Conservation (phyloP, 768 basidiomycete species). For the Boletus vinaceobasis region DNA sequence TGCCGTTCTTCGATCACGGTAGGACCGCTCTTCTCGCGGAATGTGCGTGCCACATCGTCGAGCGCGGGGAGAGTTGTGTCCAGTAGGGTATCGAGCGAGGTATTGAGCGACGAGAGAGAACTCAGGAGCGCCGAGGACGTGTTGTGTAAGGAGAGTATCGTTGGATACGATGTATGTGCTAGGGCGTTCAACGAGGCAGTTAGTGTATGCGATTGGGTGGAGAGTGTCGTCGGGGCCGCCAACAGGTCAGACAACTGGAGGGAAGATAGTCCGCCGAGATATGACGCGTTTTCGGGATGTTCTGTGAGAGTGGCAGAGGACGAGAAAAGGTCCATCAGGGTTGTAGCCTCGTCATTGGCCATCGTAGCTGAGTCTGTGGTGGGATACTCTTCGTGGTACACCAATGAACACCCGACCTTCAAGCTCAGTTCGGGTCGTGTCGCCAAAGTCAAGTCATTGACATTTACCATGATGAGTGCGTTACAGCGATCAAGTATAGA, state of each 20-base stretch:
- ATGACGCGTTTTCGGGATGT: conserved; percentile 36
- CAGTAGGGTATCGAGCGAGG: conserved; percentile 69
- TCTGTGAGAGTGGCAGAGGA: conserved; percentile 12
- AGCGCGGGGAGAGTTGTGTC: conserved; percentile 68
- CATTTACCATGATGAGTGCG: conserved; percentile 2
- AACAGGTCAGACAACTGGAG: conserved; percentile 67
- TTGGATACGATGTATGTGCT: conserved; percentile 87
- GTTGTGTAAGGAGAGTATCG: conserved; percentile 83
- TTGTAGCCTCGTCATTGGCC: conserved; percentile 20
- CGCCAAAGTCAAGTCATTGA: neutral
- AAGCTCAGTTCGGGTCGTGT: neutral
- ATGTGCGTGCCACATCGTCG: conserved; percentile 67
- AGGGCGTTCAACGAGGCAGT: conserved; percentile 87
- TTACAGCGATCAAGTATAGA: conserved; percentile 4
- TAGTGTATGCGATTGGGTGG: conserved; percentile 81
- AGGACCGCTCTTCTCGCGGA: conserved; percentile 66
- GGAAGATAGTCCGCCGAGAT: conserved; percentile 63
- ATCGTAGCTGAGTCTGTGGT: conserved; percentile 16
- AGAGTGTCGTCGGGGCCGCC: conserved; percentile 69
- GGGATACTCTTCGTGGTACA: neutral
- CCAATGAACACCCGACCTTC: neutral
- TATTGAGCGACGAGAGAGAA: conserved; percentile 71
- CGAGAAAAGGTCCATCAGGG: conserved; percentile 27
- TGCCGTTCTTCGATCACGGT: conserved; percentile 69
- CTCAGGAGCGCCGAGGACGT: conserved; percentile 70